Evolutionary conservation across 2,329 filamentous ascomycete species (phyloP), one percentile per base, ranked within the genome.

Genomic region (Mollisia scopiformis): DNA sequence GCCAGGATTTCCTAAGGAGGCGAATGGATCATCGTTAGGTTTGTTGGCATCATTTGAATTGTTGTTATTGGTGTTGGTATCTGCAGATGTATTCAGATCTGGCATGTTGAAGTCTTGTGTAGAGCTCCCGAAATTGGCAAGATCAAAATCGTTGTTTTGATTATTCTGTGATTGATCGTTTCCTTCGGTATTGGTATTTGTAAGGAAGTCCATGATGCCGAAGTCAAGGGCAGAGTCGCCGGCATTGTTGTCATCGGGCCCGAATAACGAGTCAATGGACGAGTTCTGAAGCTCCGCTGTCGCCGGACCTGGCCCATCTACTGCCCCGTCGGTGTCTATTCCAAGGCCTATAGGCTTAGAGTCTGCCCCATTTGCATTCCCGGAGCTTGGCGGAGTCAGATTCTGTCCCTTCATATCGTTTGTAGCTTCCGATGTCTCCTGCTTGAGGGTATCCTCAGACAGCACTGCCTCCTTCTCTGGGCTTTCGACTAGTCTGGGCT

Each of bases 21-120:
- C 63, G 62, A 71, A 65, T 7, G 69, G 23, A 43, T 69, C 66
- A n/a, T 69, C 64, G 14, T 63, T 58, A 31, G 66, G 63, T 31
- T 67, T 70, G 3, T 61, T 55, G 19, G 49, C 28, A 13, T 50
- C 35, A 53, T 61, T 62, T 8, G 50, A 30, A 33, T 30, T 31
- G 47, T 59, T 66, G 27, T 61, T 64, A 19, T 27, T 57, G 27
- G 60, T 46, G 11, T 43, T 63, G 11, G 66, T 39, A n/a, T 66
- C 64, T 14, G 64, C 62, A 8, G 62, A 53, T 28, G 57, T 57
- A 35, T 68, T 62, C 19, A 67, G 25, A 43, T 72, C 67, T 74
- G 66, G 76, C 78, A 66, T 76, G 72, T 62, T 79, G 72, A 55
- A 80, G 67, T 58, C 78, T 73, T 37, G 78, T 71, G 6, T 77